phyloP scores from a whole-genome alignment of 2,329 filamentous ascomycete species.

The Epichloe hybrida region DNA sequence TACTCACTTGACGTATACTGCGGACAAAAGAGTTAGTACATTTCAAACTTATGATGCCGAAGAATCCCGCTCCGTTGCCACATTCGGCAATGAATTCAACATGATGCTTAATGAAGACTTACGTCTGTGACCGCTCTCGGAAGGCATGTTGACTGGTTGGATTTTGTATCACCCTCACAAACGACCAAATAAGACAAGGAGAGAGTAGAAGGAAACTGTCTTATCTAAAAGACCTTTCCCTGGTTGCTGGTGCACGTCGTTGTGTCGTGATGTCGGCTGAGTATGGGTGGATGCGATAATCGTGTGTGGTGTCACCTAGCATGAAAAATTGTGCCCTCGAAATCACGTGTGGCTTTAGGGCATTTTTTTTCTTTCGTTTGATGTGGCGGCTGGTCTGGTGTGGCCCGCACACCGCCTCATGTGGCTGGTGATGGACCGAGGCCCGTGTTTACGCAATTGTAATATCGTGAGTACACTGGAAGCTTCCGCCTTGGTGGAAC shows the following conservation, averaged over 20 bases:
- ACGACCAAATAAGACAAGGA: conserved; percentile 26
- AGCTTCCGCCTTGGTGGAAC: no score
- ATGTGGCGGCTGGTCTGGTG: conserved; percentile 1
- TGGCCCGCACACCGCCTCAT: conserved; percentile 1
- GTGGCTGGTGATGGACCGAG: conserved; percentile 4
- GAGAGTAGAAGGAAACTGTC: conserved; percentile 27
- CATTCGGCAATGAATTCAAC: neutral
- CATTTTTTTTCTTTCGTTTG: conserved; percentile 2
- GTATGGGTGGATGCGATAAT: conserved; percentile 21
- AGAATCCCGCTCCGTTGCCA: conserved; percentile 1
- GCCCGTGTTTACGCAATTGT: no score
- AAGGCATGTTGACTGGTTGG: conserved; percentile 63
- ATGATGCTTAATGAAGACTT: conserved; percentile 31
- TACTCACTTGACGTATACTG: conserved; percentile 86
- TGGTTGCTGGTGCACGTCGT: conserved; percentile 28
- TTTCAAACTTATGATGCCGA: conserved; percentile 20
- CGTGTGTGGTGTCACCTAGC: conserved; percentile 21
- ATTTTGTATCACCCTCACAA: conserved; percentile 31
- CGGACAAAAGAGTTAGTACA: neutral
- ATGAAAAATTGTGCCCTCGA: conserved; percentile 22
- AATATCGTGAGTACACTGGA: no score
- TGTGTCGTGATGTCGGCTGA: conserved; percentile 26
- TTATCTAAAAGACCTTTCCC: conserved; percentile 33
- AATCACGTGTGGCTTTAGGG: conserved; percentile 24
- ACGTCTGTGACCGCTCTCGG: conserved; percentile 80